These are phyloP conservation scores for Herpetospermum pedunculosum DNA, from an alignment of 306 rosid species.

Conservation along the genomic window DNA sequence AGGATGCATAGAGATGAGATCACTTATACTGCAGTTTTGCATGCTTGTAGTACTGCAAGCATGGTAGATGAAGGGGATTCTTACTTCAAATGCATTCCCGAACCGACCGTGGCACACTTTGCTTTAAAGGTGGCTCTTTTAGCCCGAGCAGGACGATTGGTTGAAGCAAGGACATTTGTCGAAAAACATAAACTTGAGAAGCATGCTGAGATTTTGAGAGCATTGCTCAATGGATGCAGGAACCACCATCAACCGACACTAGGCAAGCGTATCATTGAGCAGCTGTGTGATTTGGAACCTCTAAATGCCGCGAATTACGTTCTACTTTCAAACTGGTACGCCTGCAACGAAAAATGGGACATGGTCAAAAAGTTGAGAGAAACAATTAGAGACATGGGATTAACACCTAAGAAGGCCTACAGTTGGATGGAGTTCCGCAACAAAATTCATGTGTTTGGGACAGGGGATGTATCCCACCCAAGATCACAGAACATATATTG, in stretches of 20 bases:
- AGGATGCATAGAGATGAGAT: slow-evolving; percentile 25
- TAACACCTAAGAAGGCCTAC: slow-evolving; percentile 44
- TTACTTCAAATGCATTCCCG: slow-evolving; percentile 33
- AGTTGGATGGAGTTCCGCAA: slow-evolving; percentile 49
- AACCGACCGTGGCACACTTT: slow-evolving; percentile 25
- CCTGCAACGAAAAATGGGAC: slow-evolving; percentile 28
- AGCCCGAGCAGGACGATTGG: slow-evolving; percentile 28
- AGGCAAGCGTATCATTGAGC: slow-evolving; percentile 41
- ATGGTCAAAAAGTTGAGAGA: slow-evolving; percentile 25
- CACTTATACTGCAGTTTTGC: slow-evolving; percentile 42
- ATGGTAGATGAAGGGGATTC: slow-evolving; percentile 43
- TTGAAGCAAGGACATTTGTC: slow-evolving; percentile 36
- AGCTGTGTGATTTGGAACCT: slow-evolving; percentile 54
- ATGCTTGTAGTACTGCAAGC: slow-evolving; percentile 43
- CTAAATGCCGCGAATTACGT: slow-evolving; percentile 51
- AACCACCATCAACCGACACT: slow-evolving; percentile 23
- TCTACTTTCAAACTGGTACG: slow-evolving; percentile 50
- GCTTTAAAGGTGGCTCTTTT: slow-evolving; percentile 45
- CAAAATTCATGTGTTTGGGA: slow-evolving; percentile 62
- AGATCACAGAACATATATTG: slow-evolving; percentile 39
- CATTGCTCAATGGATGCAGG: slow-evolving; percentile 56
- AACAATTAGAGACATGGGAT: slow-evolving; percentile 42
- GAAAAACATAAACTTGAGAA: slow-evolving; percentile 25
- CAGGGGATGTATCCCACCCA: slow-evolving; percentile 60
- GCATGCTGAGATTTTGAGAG: slow-evolving; percentile 29